Evolutionary conservation across 1,139 yeast species (phyloP).

Genomic region (Geotrichum phurueaensis): DNA sequence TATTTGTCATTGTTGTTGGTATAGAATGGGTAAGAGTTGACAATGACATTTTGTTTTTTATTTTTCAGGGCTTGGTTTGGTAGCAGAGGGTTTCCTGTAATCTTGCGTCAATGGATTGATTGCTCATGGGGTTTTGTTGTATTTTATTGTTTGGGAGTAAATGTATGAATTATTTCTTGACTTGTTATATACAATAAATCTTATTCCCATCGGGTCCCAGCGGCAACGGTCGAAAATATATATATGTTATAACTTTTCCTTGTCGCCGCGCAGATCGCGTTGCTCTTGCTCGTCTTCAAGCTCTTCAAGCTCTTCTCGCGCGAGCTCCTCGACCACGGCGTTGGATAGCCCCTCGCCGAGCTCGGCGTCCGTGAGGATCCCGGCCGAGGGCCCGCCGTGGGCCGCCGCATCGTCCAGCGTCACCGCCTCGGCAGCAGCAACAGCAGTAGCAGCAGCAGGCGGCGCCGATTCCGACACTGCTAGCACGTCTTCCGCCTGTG

Average conservation of each 20-base stretch:
- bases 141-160: background rate
- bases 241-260: background rate
- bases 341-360: background rate
- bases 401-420: background rate
- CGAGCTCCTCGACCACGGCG: background rate
- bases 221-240: too few species aligned
- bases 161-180: background rate
- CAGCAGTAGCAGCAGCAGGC: too few species aligned
- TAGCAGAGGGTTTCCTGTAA: too few species aligned
- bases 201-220: background rate
- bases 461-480: background rate
- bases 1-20: too few species aligned
- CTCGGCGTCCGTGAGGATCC: background rate
- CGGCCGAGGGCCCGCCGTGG: background rate
- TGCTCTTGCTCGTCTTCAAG: conserved; percentile 1
- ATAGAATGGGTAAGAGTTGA: too few species aligned
- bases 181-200: background rate
- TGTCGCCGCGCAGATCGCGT: background rate
- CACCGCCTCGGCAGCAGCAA: background rate
- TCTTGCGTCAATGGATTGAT: too few species aligned
- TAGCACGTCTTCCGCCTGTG: background rate
- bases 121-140: too few species aligned
- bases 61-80: too few species aligned
- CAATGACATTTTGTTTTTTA: too few species aligned
- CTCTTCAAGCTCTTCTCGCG: background rate